A percentile compares a stretch with the other conserved stretches of the same genome.
These are phyloP conservation scores for Botryococcus braunii DNA, from an alignment of 163 green algal genomes.

Conservation along the genomic window DNA sequence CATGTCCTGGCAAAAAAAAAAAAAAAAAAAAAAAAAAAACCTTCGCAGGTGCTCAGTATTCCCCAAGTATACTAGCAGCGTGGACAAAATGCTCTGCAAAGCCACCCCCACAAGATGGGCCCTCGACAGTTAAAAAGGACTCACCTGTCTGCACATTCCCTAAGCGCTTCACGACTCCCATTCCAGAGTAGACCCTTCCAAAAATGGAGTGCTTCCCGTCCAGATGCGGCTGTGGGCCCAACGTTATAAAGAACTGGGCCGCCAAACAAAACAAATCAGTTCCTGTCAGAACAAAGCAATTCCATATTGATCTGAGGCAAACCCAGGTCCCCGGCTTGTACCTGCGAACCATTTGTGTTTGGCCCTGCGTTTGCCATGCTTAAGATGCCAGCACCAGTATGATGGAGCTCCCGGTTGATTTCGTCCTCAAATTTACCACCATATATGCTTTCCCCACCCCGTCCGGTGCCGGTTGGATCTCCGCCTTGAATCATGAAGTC, in stretches of 20 bases:
- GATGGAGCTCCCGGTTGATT: conserved; percentile 38
- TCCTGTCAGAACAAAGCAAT: neutral
- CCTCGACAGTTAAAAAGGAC: neutral
- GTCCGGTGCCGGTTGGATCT: conserved; percentile 58
- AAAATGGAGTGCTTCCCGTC: conserved; percentile 93
- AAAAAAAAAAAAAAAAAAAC: too few relatives aligned
- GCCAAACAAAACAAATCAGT: neutral
- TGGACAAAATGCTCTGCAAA: neutral
- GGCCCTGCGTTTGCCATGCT: conserved; percentile 76
- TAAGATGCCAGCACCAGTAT: conserved; percentile 48
- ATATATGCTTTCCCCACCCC: conserved; percentile 79
- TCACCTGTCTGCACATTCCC: conserved; percentile 53
- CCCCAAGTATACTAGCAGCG: neutral
- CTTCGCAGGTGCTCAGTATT: neutral
- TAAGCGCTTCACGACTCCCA: conserved; percentile 75
- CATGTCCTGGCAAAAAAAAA: too few relatives aligned
- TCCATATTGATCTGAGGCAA: neutral
- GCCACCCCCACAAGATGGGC: neutral
- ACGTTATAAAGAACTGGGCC: conserved; percentile 82
- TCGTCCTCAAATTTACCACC: conserved; percentile 55
- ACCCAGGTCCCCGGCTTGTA: conserved; percentile 20
- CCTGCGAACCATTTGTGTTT: conserved; percentile 83
- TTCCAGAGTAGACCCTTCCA: conserved; percentile 70
- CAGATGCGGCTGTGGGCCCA: conserved; percentile 72
- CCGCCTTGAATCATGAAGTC: conserved; percentile 74